Base-by-base conservation (phyloP, 1,284 basidiomycete genomes). In the Xerocomus nothofagi region DNA sequence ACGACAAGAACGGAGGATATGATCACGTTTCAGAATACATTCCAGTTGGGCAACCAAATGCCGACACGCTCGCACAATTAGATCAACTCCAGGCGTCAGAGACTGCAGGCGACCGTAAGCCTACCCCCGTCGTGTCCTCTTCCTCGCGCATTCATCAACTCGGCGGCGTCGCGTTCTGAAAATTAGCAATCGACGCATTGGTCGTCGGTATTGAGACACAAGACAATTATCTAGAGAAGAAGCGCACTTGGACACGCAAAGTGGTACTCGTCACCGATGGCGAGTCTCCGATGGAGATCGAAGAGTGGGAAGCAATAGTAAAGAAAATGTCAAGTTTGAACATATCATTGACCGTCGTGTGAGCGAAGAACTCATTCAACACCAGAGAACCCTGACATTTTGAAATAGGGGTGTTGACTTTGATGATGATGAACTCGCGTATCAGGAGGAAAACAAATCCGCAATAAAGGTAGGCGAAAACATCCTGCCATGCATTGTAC, bases 181-280 rank as follows among this genome's bases (percentile, higher is more conserved):
- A 40, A 47, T 5, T 57, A 96, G 93, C 93, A 4, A 77, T 97
- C 42, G 91, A 94, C 57, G 93, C 86, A 2, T 70, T 97, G 32
- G 86, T 96, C 55, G 92, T 95, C 11, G 91, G 80, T 1, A 80
- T 93, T 45, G 85, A 94, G 66, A 87, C 90, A 12, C 83, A 93
- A 68, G 72, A 79, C 47, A 57, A 67, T 12, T 78, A 84, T 59
- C 74, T 91, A 14, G 72, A 59, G 17, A 80, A 73, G 54, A 88
- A 87, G 71, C 79, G 79, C 56, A 79, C 80, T 0, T 95, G 93
- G 93, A 86, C 86, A 2, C 79, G 90, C 36, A 92, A 87, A 69
- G 75, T 93, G 5, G 76, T 88, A 24, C 63, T 95, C 7, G 69
- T 95, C 20, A 96, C 93, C 0, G 90, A 95, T 58, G 92, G 85